Conservation (phyloP, 345 rosid genomes). For the Euphorbia tirucalli region DNA sequence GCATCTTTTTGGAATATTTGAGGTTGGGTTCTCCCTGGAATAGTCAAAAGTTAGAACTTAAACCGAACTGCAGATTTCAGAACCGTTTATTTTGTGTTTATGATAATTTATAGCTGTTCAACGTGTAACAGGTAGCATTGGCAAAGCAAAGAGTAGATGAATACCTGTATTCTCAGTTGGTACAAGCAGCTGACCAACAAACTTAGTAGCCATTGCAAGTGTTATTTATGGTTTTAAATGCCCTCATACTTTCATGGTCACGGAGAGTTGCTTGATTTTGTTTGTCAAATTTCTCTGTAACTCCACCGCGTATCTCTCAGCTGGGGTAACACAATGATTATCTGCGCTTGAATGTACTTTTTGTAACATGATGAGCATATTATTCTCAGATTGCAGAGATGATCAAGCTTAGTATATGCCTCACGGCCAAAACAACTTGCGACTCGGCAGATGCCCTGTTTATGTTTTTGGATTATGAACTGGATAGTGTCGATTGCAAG, state of each 20-base stretch:
- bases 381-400: constrained; percentile 17
- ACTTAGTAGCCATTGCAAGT: constrained; percentile 29
- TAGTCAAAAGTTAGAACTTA: background rate
- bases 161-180: constrained; percentile 54
- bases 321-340: too few relatives aligned
- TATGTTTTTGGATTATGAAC: background rate
- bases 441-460: too few relatives aligned
- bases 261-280: background rate
- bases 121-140: constrained; percentile 47
- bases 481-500: too few relatives aligned
- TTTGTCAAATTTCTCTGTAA: background rate
- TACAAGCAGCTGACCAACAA: constrained; percentile 38
- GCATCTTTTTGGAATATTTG: background rate
- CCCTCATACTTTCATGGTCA: background rate
- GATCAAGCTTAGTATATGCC: background rate
- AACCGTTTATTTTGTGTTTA: background rate
- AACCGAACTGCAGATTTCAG: background rate
- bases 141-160: constrained; percentile 74
- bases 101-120: background rate
- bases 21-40: background rate
- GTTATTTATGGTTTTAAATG: background rate
- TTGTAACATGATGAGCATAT: background rate
- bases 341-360: too few relatives aligned
- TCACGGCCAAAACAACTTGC: too few relatives aligned
- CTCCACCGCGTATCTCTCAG: too few relatives aligned